phyloP scores from a whole-genome alignment of 1,139 yeast species.

The Saccharomycopsis hybrid region DNA sequence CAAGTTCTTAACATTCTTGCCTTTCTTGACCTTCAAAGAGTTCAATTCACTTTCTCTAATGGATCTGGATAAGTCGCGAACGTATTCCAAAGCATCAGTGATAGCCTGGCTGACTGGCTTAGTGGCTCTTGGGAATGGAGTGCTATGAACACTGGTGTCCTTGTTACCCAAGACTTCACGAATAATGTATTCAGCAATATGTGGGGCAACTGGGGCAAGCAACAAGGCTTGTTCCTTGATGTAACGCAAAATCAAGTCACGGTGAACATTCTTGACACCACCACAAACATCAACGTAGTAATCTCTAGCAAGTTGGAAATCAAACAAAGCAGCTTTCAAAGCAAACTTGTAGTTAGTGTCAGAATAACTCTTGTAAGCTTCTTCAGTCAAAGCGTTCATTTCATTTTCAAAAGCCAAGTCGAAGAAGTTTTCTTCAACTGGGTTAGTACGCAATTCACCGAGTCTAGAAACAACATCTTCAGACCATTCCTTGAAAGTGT shows the following conservation, averaged over 20 bases:
- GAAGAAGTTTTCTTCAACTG: slow-evolving; percentile 53
- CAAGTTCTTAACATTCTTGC: slow-evolving; percentile 64
- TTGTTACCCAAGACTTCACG: slow-evolving; percentile 64
- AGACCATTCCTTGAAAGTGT: slow-evolving; percentile 92
- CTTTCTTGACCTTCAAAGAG: slow-evolving; percentile 86
- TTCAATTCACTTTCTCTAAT: slow-evolving; percentile 91
- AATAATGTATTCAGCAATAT: slow-evolving; percentile 86
- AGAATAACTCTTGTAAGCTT: slow-evolving; percentile 62
- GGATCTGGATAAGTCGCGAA: slow-evolving; percentile 69
- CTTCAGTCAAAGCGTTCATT: slow-evolving; percentile 75
- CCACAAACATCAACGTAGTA: slow-evolving; percentile 60
- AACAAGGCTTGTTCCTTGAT: slow-evolving; percentile 81
- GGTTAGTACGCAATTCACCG: slow-evolving; percentile 64
- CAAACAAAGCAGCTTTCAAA: slow-evolving; percentile 84
- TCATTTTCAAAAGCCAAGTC: slow-evolving; percentile 91
- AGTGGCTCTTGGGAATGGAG: slow-evolving; percentile 70
- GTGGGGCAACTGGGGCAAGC: slow-evolving; percentile 92
- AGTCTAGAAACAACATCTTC: slow-evolving; percentile 57
- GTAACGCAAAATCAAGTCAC: slow-evolving; percentile 70
- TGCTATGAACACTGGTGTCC: slow-evolving; percentile 58
- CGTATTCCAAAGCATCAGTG: slow-evolving; percentile 67
- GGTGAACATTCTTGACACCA: slow-evolving; percentile 60
- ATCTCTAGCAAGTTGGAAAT: slow-evolving; percentile 92
- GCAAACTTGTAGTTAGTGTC: slow-evolving; percentile 82
- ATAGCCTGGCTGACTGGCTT: slow-evolving; percentile 57